Evolutionary conservation across 495 filamentous ascomycete species (phyloP).

Genomic region (Aspergillus nanangensis): DNA sequence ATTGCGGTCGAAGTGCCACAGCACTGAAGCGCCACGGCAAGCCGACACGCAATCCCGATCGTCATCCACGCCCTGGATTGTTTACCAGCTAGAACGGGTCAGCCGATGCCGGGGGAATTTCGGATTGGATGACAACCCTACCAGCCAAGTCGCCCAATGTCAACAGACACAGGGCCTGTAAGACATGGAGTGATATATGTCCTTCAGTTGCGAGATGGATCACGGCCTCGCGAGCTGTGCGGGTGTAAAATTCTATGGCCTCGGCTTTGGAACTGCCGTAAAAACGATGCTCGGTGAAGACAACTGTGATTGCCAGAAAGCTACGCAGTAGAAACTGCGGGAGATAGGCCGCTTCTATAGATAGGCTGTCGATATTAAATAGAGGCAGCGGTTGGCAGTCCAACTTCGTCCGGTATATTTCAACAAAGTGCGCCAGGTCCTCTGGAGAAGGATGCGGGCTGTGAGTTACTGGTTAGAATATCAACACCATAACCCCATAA

Average conservation of each 20-base stretch:
- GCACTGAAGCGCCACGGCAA: neutral
- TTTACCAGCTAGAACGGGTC: neutral
- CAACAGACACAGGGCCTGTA: slow-evolving; percentile 6
- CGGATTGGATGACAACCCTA: neutral
- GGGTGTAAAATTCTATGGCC: slow-evolving; percentile 5
- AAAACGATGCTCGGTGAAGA: slow-evolving; percentile 2
- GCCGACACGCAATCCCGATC: slow-evolving; percentile 4
- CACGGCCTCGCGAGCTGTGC: neutral
- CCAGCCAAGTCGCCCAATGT: slow-evolving; percentile 2
- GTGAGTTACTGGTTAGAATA: neutral
- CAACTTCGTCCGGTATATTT: slow-evolving; percentile 1
- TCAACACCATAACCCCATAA: neutral
- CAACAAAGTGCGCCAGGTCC: neutral
- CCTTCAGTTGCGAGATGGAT: slow-evolving; percentile 4
- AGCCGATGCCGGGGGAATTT: too few relatives aligned
- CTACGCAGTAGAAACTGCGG: slow-evolving; percentile 1
- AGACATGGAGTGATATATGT: neutral
- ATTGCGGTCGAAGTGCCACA: neutral
- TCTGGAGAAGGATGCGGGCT: slow-evolving; percentile 1
- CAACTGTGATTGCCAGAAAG: slow-evolving; percentile 4
- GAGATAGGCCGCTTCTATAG: neutral
- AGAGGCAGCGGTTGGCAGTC: slow-evolving; percentile 5
- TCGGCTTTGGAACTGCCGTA: neutral
- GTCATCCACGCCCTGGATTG: slow-evolving; percentile 6
- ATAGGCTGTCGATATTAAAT: slow-evolving; percentile 1